phyloP scores from a whole-genome alignment of 768 basidiomycete species.

The Dioszegia hungarica region DNA sequence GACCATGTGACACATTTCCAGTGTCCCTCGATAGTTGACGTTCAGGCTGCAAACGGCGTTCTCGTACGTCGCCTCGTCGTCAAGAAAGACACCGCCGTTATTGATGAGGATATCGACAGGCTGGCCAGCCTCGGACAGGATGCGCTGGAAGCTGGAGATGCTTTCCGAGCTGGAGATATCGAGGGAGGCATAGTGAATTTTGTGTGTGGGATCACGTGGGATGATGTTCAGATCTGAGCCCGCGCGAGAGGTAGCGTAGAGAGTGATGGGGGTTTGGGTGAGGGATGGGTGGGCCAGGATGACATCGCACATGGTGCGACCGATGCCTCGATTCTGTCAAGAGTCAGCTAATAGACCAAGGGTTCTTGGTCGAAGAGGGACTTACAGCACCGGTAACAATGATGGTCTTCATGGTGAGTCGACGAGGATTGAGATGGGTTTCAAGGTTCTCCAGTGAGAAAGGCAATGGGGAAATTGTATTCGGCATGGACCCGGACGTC shows the following conservation, averaged over 20 bases:
- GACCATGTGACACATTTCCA: not conserved
- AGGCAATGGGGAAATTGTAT: too few species aligned
- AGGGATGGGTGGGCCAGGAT: constrained; percentile 6
- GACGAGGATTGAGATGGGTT: too few species aligned
- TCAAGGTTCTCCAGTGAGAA: too few species aligned
- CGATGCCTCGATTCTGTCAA: constrained; percentile 7
- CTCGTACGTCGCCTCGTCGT: not conserved
- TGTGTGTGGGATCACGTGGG: not conserved
- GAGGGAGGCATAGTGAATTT: not conserved
- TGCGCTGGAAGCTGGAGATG: not conserved
- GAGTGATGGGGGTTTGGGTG: not conserved
- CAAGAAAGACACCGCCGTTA: constrained; percentile 2
- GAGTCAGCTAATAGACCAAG: too few species aligned
- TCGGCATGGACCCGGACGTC: too few species aligned
- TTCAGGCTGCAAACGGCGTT: not conserved
- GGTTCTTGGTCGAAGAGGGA: too few species aligned
- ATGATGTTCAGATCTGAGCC: not conserved
- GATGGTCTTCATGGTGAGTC: not conserved
- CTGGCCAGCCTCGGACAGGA: not conserved
- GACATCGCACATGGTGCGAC: constrained; percentile 2
- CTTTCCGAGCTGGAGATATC: not conserved
- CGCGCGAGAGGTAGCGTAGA: constrained; percentile 7
- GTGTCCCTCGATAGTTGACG: constrained; percentile 1
- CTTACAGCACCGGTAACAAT: constrained; percentile 5
- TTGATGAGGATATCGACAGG: constrained; percentile 6